Conservation (phyloP, 352 stramenopile species). For the Peronospora belbahrii region DNA sequence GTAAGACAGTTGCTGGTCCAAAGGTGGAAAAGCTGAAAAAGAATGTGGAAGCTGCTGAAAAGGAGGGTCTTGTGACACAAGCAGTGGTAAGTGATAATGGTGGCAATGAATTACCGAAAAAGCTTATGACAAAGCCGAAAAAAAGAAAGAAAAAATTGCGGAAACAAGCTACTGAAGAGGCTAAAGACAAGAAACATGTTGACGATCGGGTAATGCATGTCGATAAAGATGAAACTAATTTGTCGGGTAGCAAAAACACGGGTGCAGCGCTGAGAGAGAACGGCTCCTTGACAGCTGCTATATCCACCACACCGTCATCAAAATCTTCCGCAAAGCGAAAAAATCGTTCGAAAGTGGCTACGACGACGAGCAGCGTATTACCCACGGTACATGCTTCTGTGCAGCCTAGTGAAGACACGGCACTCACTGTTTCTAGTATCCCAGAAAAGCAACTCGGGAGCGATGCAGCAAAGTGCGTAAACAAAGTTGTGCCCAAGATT, state of each 20-base stretch:
- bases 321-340: conserved; percentile 12
- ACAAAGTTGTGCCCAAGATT: conserved; percentile 1
- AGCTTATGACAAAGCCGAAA: conserved; percentile 1
- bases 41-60: background rate
- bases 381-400: background rate
- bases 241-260: background rate
- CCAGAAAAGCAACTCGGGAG: background rate
- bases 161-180: background rate
- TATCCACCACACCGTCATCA: background rate
- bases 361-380: conserved; percentile 1
- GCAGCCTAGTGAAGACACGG: conserved; percentile 6
- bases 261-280: background rate
- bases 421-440: conserved; percentile 4
- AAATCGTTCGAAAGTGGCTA: conserved; percentile 3
- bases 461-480: background rate
- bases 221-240: background rate
- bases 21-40: conserved; percentile 5
- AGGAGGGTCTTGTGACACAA: background rate
- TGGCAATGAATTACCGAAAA: background rate
- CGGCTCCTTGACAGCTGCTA: background rate
- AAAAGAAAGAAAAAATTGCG: background rate
- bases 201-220: background rate
- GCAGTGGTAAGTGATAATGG: background rate
- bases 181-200: background rate
- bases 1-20: background rate